Percentiles rank a stretch among this genome's conserved stretches.
Conservation (phyloP, 257 asterid genomes). For the Jacaranda copaia region DNA sequence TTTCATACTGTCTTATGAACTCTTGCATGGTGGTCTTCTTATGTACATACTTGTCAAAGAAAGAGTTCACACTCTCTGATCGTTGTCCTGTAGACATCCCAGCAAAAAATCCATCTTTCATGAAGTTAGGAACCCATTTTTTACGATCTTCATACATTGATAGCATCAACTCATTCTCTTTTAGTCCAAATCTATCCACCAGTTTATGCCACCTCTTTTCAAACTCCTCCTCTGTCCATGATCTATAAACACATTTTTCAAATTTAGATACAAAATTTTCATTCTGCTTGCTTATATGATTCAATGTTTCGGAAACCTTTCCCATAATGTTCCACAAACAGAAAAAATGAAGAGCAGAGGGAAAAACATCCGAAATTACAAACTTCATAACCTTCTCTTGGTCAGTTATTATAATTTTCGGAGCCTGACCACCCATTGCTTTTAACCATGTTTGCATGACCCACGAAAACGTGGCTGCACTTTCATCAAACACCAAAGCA, state of each 20-base stretch:
- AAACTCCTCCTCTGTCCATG: conserved; percentile 83
- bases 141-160: conserved; percentile 76
- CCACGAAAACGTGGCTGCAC: conserved; percentile 74
- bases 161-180: conserved; percentile 70
- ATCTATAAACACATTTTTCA: conserved; percentile 76
- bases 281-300: conserved; percentile 73
- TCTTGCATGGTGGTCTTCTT: conserved; percentile 87
- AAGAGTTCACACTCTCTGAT: conserved; percentile 86
- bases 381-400: conserved; percentile 71
- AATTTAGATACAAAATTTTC: conserved; percentile 69
- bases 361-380: conserved; percentile 64
- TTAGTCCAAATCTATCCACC: conserved; percentile 74
- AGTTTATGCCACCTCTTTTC: conserved; percentile 86
- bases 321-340: conserved; percentile 82
- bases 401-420: conserved; percentile 79
- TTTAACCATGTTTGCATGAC: conserved; percentile 84
- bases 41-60: conserved; percentile 90
- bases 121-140: conserved; percentile 78
- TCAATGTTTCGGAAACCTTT: conserved; percentile 70
- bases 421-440: conserved; percentile 91
- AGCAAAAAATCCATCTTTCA: conserved; percentile 73
- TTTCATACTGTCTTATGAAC: conserved; percentile 79
- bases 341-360: conserved; percentile 73
- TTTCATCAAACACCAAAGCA: conserved; percentile 91
- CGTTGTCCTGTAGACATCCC: conserved; percentile 87